Evolutionary conservation across 768 basidiomycete genomes (phyloP).

Genomic region (Lentinula guzmanii): DNA sequence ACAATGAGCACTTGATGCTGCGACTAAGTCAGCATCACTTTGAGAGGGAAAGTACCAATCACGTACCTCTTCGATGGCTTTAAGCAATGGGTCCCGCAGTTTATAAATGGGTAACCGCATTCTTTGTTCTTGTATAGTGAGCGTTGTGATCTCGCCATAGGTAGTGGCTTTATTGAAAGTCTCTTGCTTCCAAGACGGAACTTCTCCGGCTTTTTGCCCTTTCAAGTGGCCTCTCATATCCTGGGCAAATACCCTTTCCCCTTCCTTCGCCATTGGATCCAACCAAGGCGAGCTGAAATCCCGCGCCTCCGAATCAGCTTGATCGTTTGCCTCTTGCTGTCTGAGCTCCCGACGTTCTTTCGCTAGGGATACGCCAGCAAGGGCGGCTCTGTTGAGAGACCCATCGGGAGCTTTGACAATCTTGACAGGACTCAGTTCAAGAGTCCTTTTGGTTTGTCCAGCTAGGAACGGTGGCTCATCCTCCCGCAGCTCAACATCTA

Average conservation of each 20-base stretch:
- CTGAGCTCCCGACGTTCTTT: constrained; percentile 93
- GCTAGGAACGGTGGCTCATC: constrained; percentile 95
- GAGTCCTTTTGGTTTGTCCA: constrained; percentile 92
- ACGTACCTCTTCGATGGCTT: constrained; percentile 85
- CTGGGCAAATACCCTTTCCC: constrained; percentile 88
- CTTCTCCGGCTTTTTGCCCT: constrained; percentile 77
- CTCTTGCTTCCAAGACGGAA: constrained; percentile 87
- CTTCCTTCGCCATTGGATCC: constrained; percentile 91
- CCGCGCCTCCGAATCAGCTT: constrained; percentile 88
- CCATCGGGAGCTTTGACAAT: constrained; percentile 99
- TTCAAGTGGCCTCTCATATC: constrained; percentile 79
- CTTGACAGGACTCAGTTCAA: constrained; percentile 95
- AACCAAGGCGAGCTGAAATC: constrained; percentile 97
- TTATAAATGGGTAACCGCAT: constrained; percentile 92
- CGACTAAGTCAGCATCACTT: constrained; percentile 11
- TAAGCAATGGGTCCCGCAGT: constrained; percentile 80
- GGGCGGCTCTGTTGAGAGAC: constrained; percentile 90
- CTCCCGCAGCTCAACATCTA: constrained; percentile 96
- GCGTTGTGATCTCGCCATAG: constrained; percentile 85
- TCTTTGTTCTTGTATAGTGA: constrained; percentile 93
- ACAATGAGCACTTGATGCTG: constrained; percentile 98
- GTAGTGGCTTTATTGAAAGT: constrained; percentile 95
- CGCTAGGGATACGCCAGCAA: constrained; percentile 88
- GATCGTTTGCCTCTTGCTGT: constrained; percentile 91
- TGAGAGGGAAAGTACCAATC: constrained; percentile 10